phyloP scores from a whole-genome alignment of 2,329 filamentous ascomycete species.

The Tothia fuscella region DNA sequence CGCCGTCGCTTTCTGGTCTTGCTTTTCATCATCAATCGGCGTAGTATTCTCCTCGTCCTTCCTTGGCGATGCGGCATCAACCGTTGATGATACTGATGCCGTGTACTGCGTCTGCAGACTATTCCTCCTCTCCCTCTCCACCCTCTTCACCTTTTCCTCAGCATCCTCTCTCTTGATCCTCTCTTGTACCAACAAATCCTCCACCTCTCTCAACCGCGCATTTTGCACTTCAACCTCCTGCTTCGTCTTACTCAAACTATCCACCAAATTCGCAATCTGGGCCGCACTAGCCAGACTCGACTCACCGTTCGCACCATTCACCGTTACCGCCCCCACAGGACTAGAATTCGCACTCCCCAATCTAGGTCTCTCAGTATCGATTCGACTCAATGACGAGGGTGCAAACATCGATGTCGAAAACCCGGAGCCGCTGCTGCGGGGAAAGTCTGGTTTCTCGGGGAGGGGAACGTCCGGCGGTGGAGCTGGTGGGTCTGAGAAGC shows the following conservation, averaged over 20 bases:
- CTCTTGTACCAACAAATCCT: conserved; percentile 67
- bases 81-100: conserved; percentile 23
- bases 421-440: conserved; percentile 28
- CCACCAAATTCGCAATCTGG: conserved; percentile 74
- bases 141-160: conserved; percentile 64
- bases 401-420: conserved; percentile 22
- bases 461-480: conserved; percentile 87
- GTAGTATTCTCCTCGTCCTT: conserved; percentile 4
- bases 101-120: conserved; percentile 23
- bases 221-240: conserved; percentile 79
- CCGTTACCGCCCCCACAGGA: conserved; percentile 37
- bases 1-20: too few relatives aligned
- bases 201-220: conserved; percentile 66
- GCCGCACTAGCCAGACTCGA: conserved; percentile 36
- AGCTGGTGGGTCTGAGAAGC: conserved; percentile 86
- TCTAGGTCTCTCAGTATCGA: conserved; percentile 63
- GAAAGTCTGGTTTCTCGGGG: conserved; percentile 80
- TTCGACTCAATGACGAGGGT: conserved; percentile 58
- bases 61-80: background rate
- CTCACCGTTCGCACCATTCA: background rate
- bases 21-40: conserved; percentile 11
- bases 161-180: conserved; percentile 70
- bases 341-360: conserved; percentile 47
- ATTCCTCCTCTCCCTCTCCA: conserved; percentile 50
- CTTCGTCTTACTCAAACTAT: conserved; percentile 72